A percentile compares a stretch with the other conserved stretches of the same genome.
Conservation (phyloP, 1,139 yeast genomes). For the Debaryomyces singareniensis region DNA sequence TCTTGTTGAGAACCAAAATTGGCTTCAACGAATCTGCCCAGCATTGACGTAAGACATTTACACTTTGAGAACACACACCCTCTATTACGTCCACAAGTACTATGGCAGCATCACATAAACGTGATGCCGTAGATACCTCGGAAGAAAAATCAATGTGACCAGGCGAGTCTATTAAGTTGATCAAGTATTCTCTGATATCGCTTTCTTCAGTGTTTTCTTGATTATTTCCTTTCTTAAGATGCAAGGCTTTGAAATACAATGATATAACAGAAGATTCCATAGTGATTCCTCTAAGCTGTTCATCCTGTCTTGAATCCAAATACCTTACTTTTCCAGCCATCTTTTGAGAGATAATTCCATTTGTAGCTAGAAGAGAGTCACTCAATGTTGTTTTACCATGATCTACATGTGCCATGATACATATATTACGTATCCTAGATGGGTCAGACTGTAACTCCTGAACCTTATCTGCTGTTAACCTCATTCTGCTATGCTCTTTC, state of each 20-base stretch:
- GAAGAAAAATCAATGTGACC: constrained; percentile 96
- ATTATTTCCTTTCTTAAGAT: constrained; percentile 28
- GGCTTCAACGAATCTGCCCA: constrained; percentile 94
- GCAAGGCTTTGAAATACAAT: constrained; percentile 64
- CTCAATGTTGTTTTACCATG: constrained; percentile 97
- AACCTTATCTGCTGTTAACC: constrained; percentile 56
- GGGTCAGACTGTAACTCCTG: constrained; percentile 65
- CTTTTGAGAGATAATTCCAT: constrained; percentile 91
- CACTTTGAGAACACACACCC: constrained; percentile 96
- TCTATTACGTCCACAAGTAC: constrained; percentile 95
- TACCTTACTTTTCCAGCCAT: constrained; percentile 94
- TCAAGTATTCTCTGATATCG: constrained; percentile 65
- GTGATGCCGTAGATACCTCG: constrained; percentile 92
- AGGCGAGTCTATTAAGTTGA: constrained; percentile 91
- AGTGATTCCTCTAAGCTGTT: constrained; percentile 92
- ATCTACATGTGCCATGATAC: constrained; percentile 96
- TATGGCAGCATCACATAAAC: constrained; percentile 95
- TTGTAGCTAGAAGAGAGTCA: constrained; percentile 87
- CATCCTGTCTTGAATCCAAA: constrained; percentile 92
- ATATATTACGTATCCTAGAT: constrained; percentile 72
- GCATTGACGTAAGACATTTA: constrained; percentile 89
- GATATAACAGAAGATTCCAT: constrained; percentile 97
- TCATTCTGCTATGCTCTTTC: constrained; percentile 31
- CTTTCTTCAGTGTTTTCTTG: constrained; percentile 25
- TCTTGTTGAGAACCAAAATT: constrained; percentile 83